Percentiles rank a stretch among this genome's conserved stretches.
Evolutionary conservation across 2,329 filamentous ascomycete genomes (phyloP).

Genomic region (Cytospora chrysosperma): DNA sequence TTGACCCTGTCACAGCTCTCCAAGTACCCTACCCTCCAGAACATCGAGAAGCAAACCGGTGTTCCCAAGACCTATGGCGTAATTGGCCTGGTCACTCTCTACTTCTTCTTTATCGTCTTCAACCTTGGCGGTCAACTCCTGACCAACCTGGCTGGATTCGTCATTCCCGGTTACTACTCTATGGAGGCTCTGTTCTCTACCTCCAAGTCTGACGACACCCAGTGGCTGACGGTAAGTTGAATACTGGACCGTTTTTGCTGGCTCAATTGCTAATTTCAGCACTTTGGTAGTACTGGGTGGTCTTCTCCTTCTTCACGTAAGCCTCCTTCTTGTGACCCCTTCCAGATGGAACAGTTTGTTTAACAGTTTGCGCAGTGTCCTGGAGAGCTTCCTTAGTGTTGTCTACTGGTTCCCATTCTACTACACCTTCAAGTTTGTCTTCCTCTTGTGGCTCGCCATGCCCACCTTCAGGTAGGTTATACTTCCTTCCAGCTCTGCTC

Average conservation of each 20-base stretch:
- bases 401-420: slow-evolving; percentile 99
- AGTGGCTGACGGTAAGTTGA: slow-evolving; percentile 69
- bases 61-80: slow-evolving; percentile 84
- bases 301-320: slow-evolving; percentile 76
- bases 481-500: slow-evolving; percentile 4
- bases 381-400: slow-evolving; percentile 79
- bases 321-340: slow-evolving; percentile 25
- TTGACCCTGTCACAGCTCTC: slow-evolving; percentile 59
- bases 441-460: slow-evolving; percentile 96
- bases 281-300: slow-evolving; percentile 73
- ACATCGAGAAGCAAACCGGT: slow-evolving; percentile 80
- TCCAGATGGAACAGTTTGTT: not conserved
- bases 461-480: slow-evolving; percentile 83
- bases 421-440: slow-evolving; percentile 98
- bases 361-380: slow-evolving; percentile 48
- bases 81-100: slow-evolving; percentile 72
- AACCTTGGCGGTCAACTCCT: slow-evolving; percentile 87
- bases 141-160: slow-evolving; percentile 82
- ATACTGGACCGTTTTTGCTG: slow-evolving; percentile 8
- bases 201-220: slow-evolving; percentile 74
- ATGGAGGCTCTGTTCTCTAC: slow-evolving; percentile 72
- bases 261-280: slow-evolving; percentile 35
- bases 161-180: slow-evolving; percentile 83
- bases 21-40: slow-evolving; percentile 80
- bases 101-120: slow-evolving; percentile 91